Percentiles rank a stretch among this genome's conserved stretches.
Conservation (phyloP, 164 flowering plant species). For the Kalanchoe fedtschenkoi region DNA sequence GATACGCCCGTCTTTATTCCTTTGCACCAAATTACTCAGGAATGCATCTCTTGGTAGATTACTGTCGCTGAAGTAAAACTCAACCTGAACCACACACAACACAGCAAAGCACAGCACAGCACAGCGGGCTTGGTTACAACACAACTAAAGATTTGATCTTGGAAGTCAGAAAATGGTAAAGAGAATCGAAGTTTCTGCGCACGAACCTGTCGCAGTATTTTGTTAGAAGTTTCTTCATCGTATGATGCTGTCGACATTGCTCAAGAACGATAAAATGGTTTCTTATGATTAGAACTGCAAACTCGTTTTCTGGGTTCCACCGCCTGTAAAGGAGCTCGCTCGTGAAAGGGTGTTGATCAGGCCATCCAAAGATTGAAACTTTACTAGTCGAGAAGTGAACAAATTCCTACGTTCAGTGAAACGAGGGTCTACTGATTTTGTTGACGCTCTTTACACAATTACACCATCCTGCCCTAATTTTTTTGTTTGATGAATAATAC, state of each 20-base stretch:
- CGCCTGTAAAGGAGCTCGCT: background rate
- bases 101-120: background rate
- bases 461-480: too few species aligned
- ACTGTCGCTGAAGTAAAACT: slow-evolving; percentile 15
- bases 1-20: slow-evolving; percentile 10
- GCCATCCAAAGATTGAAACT: too few species aligned
- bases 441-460: too few species aligned
- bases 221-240: slow-evolving; percentile 8
- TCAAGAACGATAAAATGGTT: background rate
- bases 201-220: slow-evolving; percentile 11
- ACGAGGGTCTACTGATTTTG: too few species aligned
- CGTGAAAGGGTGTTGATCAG: background rate
- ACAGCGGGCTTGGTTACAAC: background rate
- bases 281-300: too few species aligned
- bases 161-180: background rate
- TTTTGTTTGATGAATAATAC: too few species aligned
- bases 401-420: too few species aligned
- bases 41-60: slow-evolving; percentile 12
- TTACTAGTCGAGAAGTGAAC: too few species aligned
- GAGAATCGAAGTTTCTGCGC: background rate
- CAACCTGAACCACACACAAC: slow-evolving; percentile 7
- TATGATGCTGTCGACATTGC: slow-evolving; percentile 9
- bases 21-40: slow-evolving; percentile 5
- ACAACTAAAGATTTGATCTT: background rate
- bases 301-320: too few species aligned